Evolutionary conservation across 2,329 filamentous ascomycete genomes (phyloP), one percentile per base, ranked within the genome.

Genomic region (Microsporum canis): DNA sequence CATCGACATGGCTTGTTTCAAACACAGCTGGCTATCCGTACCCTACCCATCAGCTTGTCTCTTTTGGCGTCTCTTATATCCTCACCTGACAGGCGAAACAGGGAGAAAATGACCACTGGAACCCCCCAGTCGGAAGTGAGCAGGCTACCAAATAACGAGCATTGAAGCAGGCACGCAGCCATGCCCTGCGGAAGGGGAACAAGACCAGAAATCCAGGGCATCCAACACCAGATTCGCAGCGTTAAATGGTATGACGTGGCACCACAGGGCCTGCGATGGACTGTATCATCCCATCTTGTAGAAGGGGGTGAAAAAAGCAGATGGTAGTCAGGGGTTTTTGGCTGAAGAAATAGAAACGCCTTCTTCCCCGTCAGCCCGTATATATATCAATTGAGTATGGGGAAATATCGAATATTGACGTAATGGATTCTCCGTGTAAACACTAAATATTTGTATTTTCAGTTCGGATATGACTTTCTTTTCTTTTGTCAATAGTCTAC

Each of bases 341-440:
- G 17, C 34, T 36, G 39, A 17, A 23, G 14, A 5, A n/a, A n/a
- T 43, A 36, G 34, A 5, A 36, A 10, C 34, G 10, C 34, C n/a
- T 51, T 14, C 27, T 14, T 31, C 47, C 8, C 8, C 47, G 7
- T 36, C 34, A 5, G 5, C 10, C 5, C 34, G 43, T 45, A 6
- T 27, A 27, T 51, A 23, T 23, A 23, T 29, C 27, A 29, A n/a
- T 53, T 33, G 17, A 53, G 12, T 53, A 53, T 34, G 27, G 49
- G 31, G 49, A 53, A 29, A 53, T 53, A 53, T 53, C 49, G 49
- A 53, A 31, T 53, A 31, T 53, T 53, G 49, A 53, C 49, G 49
- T 53, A 53, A 53, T 53, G n/a, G 49, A 23, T 23, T 23, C 17
- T 23, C 17, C 17, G 17, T 23, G 17, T 23, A 23, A 23, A 23